Conservation (phyloP, 306 rosid species). For the Quercus variabilis region DNA sequence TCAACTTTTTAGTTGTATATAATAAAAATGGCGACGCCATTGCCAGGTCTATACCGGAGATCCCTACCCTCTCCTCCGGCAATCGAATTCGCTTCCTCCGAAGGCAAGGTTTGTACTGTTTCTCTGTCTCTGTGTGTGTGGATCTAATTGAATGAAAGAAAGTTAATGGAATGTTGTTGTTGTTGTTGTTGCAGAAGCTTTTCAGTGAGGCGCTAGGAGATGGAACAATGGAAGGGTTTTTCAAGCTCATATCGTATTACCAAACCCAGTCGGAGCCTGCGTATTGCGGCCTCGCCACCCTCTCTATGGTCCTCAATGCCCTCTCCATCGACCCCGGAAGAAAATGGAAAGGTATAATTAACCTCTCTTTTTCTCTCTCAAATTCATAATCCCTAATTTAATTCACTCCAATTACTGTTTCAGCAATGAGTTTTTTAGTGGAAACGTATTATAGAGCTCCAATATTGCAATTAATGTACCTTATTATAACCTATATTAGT, state of each 20-base stretch:
- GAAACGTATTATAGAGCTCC: background rate
- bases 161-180: background rate
- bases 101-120: constrained; percentile 52
- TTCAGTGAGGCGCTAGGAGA: constrained; percentile 62
- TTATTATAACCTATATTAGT: too few relatives aligned
- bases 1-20: too few relatives aligned
- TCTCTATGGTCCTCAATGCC: constrained; percentile 83
- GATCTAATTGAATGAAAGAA: background rate
- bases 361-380: too few relatives aligned
- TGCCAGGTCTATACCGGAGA: constrained; percentile 55
- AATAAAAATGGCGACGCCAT: constrained; percentile 27
- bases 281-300: constrained; percentile 75
- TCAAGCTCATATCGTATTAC: constrained; percentile 78
- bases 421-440: background rate
- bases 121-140: background rate
- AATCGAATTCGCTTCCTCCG: constrained; percentile 59
- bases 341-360: constrained; percentile 82
- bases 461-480: background rate
- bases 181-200: constrained; percentile 32
- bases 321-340: constrained; percentile 95
- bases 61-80: constrained; percentile 69
- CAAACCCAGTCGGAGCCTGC: constrained; percentile 98
- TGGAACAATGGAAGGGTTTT: constrained; percentile 83
- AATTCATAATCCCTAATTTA: background rate
- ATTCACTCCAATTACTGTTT: background rate